phyloP scores from a whole-genome alignment of 176 grass and related monocot species.

The Lolium rigidum region DNA sequence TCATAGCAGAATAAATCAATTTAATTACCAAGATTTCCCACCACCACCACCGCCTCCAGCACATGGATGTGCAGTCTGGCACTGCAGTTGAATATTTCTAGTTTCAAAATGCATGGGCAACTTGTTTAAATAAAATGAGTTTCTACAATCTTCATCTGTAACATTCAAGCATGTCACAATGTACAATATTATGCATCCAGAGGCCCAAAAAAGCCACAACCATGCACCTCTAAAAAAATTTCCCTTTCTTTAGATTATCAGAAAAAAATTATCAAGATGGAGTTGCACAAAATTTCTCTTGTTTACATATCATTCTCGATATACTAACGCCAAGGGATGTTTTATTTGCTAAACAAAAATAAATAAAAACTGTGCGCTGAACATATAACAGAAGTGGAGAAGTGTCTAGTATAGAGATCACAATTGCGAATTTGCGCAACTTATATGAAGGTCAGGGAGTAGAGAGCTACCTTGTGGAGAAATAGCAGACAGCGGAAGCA shows the following conservation, averaged over 20 bases:
- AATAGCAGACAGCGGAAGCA: not conserved
- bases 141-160: not conserved
- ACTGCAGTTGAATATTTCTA: not conserved
- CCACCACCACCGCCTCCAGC: not conserved
- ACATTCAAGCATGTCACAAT: not conserved
- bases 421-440: not conserved
- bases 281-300: not conserved
- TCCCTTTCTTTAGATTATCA: no score
- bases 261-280: not conserved
- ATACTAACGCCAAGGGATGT: not conserved
- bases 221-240: not conserved
- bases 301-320: not conserved
- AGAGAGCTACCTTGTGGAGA: not conserved
- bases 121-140: not conserved
- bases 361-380: not conserved
- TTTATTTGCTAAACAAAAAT: not conserved
- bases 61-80: not conserved
- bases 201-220: not conserved
- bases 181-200: slow-evolving; percentile 7
- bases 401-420: not conserved
- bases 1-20: not conserved
- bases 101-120: not conserved
- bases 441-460: not conserved
- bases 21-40: not conserved
- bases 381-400: not conserved